phyloP scores from a whole-genome alignment of 495 filamentous ascomycete genomes.

The Xanthoparmelia taractica region DNA sequence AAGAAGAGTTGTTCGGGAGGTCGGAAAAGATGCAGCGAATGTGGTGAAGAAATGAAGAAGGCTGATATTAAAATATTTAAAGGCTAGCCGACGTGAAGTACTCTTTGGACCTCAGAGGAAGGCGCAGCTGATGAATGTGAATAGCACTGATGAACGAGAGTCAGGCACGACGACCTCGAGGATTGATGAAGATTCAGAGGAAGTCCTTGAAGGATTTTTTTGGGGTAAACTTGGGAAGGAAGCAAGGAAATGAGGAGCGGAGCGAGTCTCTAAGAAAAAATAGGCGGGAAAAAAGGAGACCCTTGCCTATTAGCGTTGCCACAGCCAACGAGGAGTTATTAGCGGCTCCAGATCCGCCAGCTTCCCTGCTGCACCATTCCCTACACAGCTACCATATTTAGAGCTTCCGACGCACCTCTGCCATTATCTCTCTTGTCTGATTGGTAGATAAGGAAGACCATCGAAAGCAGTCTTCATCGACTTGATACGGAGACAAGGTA shows the following conservation, averaged over 20 bases:
- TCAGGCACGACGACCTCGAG: slow-evolving; percentile 18
- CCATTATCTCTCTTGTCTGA: background rate
- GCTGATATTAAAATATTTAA: slow-evolving; percentile 13
- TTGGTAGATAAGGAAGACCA: slow-evolving; percentile 16
- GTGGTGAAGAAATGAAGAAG: slow-evolving; percentile 31
- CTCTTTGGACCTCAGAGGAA: slow-evolving; percentile 18
- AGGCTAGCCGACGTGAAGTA: slow-evolving; percentile 17
- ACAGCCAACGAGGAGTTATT: slow-evolving; percentile 2
- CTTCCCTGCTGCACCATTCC: slow-evolving; percentile 15
- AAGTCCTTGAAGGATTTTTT: slow-evolving; percentile 26
- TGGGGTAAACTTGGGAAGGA: slow-evolving; percentile 35
- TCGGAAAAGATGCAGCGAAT: slow-evolving; percentile 28
- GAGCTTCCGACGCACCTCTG: slow-evolving; percentile 11
- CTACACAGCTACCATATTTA: slow-evolving; percentile 6
- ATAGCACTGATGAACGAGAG: slow-evolving; percentile 18
- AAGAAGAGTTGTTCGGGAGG: slow-evolving; percentile 27
- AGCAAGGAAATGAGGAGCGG: slow-evolving; percentile 29
- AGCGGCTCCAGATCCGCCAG: background rate
- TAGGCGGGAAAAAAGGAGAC: slow-evolving; percentile 29
- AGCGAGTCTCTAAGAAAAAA: background rate
- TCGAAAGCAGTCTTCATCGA: slow-evolving; percentile 12
- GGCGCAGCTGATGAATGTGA: slow-evolving; percentile 20
- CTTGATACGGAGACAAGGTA: background rate
- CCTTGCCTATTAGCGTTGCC: slow-evolving; percentile 11
- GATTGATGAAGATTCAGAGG: slow-evolving; percentile 12